Evolutionary conservation across 164 flowering plant species (phyloP), one percentile per base, ranked within the genome.

Genomic region (Macadamia integrifolia): DNA sequence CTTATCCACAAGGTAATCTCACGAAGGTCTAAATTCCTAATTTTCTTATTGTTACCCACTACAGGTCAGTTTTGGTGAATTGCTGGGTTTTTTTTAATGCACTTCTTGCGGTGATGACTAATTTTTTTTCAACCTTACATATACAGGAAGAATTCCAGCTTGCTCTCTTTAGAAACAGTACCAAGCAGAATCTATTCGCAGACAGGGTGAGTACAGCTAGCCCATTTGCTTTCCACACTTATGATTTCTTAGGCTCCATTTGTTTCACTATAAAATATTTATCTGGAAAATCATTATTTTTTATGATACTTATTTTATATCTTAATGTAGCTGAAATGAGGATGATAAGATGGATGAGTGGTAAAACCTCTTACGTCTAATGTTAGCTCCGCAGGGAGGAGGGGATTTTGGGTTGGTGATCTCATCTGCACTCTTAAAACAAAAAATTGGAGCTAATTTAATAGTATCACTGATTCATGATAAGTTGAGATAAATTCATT

Each of bases 111-210:
- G 46, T 17, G 53, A 62, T 35, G 18, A 28, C 60, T 62, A 48
- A 48, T 30, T 48, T 43, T 56, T 18, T 66, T 17, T 35, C n/a
- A 61, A 65, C 17, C 68, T 42, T 28, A 11, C 71, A 56, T 66
- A 40, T 66, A 40, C 83, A 87, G 96, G 96, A 93, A 72, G 98
- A 89, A 65, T 82, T 93, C 66, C 87, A 76, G 70, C 85, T 87
- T 64, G 97, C 97, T 12, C 84, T 93, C 63, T 82, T 90, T 71
- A 77, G 50, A 58, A 82, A 80, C 72, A 84, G 83, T 66, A 77
- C 63, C n/a, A 81, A 72, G 72, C 77, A 69, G 60, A 90, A 84
- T 74, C 85, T 93, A 62, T 86, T 90, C 75, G 89, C 88, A 35
- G 91, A 88, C 67, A 84, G 97, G 81, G 96, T 88, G 48, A 9